These are phyloP conservation scores for Neocucurbitaria cava DNA, from an alignment of 2,329 filamentous ascomycete genomes.

Conservation along the genomic window DNA sequence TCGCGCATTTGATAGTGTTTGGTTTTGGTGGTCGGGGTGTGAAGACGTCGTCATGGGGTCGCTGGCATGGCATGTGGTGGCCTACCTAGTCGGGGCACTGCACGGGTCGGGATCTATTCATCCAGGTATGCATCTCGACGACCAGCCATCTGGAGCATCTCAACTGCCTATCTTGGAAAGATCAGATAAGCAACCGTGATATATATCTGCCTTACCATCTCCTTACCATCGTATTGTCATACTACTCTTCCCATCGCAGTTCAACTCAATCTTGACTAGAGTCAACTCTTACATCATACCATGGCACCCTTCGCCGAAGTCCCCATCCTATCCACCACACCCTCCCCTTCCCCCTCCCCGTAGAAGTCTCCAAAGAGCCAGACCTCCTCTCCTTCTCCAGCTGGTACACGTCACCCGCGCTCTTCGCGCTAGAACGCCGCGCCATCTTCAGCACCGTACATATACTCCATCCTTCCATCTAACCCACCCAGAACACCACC, in stretches of 20 bases:
- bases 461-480: too few relatives aligned
- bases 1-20: too few relatives aligned
- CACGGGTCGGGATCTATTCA: neutral
- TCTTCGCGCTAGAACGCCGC: slow-evolving; percentile 55
- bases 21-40: too few relatives aligned
- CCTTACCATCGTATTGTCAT: neutral
- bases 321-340: slow-evolving; percentile 1
- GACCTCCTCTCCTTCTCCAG: slow-evolving; percentile 48
- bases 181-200: neutral
- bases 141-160: neutral
- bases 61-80: too few relatives aligned
- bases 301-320: neutral
- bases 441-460: slow-evolving; percentile 56
- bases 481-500: too few relatives aligned
- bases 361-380: slow-evolving; percentile 49
- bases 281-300: neutral
- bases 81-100: too few relatives aligned
- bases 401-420: slow-evolving; percentile 44
- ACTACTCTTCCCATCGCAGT: neutral
- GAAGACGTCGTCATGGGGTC: neutral
- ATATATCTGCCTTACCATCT: neutral
- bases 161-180: neutral
- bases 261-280: neutral
- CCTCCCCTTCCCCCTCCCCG: neutral
- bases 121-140: neutral